Percentiles rank a stretch among this genome's conserved stretches.
Evolutionary conservation across 176 grass and related monocot genomes (phyloP).

Genomic region (Oryza meyeriana): DNA sequence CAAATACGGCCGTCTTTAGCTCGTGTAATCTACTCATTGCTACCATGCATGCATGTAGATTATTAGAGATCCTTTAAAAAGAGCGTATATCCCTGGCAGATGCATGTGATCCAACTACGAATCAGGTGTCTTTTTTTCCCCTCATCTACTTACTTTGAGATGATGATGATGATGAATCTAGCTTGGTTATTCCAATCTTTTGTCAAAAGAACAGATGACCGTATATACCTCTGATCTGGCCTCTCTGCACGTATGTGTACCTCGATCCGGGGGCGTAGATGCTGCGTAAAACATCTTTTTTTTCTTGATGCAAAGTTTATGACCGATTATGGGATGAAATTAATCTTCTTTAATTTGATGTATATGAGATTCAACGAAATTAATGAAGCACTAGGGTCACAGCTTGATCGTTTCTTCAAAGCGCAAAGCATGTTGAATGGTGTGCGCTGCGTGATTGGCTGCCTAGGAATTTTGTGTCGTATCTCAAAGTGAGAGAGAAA

Average conservation of each 20-base stretch:
- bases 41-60: not conserved
- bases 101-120: conserved; percentile 33
- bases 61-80: conserved; percentile 37
- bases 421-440: not conserved
- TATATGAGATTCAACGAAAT: not conserved
- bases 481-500: not conserved
- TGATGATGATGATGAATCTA: conserved; percentile 12
- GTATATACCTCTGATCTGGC: not conserved
- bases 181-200: conserved; percentile 27
- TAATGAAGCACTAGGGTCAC: not conserved
- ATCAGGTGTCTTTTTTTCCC: conserved; percentile 9
- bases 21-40: conserved; percentile 38
- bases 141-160: conserved; percentile 34
- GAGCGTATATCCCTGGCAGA: conserved; percentile 20
- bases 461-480: not conserved
- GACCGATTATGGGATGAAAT: not conserved
- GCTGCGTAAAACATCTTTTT: not conserved
- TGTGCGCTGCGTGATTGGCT: not conserved
- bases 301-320: not conserved
- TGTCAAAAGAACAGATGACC: not conserved
- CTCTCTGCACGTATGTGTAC: not conserved
- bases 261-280: not conserved
- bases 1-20: conserved; percentile 32
- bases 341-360: not conserved
- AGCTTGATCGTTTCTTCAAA: not conserved